Conservation (phyloP, 2,329 filamentous ascomycete species). For the Geosmithia putterillii region DNA sequence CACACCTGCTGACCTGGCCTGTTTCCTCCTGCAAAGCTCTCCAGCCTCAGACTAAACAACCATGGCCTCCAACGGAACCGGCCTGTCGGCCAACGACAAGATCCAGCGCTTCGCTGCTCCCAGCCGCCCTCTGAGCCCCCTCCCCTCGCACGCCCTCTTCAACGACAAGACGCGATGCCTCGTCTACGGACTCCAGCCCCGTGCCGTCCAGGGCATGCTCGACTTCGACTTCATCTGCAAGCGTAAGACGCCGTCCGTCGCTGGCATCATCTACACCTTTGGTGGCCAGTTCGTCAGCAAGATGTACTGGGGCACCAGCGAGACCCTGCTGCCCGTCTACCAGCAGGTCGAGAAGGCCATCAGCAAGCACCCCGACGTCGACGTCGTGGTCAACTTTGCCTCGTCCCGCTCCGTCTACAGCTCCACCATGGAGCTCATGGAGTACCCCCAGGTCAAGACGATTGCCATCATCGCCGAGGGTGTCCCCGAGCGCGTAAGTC, state of each 20-base stretch:
- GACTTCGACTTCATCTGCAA: constrained; percentile 99
- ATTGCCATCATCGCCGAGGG: constrained; percentile 99
- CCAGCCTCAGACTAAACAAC: too few relatives aligned
- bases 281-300: constrained; percentile 99
- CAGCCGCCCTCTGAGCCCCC: constrained; percentile 83
- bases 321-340: constrained; percentile 97
- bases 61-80: constrained; percentile 44
- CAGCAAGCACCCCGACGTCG: constrained; percentile 91
- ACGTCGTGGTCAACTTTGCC: constrained; percentile 98
- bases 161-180: constrained; percentile 99
- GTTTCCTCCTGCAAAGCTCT: constrained; percentile 1
- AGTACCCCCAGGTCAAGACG: constrained; percentile 91
- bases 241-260: constrained; percentile 88
- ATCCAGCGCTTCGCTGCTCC: constrained; percentile 92
- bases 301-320: constrained; percentile 99
- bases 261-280: constrained; percentile 99
- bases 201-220: constrained; percentile 85
- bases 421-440: constrained; percentile 98
- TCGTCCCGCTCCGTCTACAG: constrained; percentile 97
- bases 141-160: constrained; percentile 83
- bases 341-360: constrained; percentile 87
- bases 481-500: constrained; percentile 87
- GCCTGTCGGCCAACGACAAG: constrained; percentile 86
- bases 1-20: background rate
- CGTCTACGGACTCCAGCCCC: constrained; percentile 97